These are phyloP conservation scores for Fomitopsis schrenkii DNA, from an alignment of 1,284 basidiomycete species.

Conservation along the genomic window DNA sequence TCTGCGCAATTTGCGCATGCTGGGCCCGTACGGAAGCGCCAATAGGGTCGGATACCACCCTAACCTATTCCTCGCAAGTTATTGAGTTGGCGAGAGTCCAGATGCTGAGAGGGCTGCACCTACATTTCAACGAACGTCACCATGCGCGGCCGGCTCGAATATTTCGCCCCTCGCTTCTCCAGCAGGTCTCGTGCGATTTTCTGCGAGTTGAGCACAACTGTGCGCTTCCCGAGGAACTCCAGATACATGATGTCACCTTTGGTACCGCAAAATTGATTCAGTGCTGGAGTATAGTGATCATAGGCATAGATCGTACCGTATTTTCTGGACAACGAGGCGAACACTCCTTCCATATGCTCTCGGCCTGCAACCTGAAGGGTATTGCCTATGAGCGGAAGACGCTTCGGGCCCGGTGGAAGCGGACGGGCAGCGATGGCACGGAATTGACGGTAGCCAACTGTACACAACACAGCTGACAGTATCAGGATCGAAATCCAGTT, in stretches of 20 bases:
- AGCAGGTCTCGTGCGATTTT: background rate
- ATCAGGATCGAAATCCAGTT: no score
- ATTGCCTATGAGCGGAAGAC: background rate
- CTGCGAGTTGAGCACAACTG: background rate
- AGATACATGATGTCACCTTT: conserved; percentile 2
- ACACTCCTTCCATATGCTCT: no score
- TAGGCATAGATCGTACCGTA: background rate
- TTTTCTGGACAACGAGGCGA: background rate
- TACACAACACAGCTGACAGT: no score
- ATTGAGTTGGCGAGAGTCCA: background rate
- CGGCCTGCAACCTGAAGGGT: background rate
- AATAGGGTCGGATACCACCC: no score
- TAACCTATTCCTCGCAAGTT: background rate
- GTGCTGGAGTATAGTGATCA: background rate
- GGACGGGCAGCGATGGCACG: no score
- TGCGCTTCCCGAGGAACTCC: background rate
- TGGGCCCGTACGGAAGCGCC: no score
- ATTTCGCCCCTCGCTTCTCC: conserved; percentile 2
- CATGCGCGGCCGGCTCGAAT: conserved; percentile 12
- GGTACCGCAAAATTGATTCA: no score
- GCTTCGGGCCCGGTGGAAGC: background rate
- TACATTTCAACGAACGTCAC: background rate
- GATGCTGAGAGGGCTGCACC: background rate
- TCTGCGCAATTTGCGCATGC: no score
- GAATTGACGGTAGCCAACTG: no score